Conservation (phyloP, 2,329 filamentous ascomycete genomes). For the Orbilia brochopaga region DNA sequence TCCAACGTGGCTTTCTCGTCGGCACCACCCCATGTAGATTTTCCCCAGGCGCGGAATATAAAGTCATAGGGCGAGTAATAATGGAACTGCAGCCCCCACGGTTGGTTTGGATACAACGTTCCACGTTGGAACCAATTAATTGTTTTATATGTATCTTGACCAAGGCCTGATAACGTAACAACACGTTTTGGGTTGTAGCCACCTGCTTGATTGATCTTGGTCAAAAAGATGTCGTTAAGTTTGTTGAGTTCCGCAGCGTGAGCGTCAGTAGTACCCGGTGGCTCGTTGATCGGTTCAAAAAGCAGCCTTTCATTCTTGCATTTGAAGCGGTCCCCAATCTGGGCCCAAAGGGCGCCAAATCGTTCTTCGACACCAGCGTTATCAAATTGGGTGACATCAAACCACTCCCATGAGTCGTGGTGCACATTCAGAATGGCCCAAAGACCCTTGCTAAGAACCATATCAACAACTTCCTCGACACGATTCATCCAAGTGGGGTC, state of each 20-base stretch:
- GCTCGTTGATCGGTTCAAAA: constrained; percentile 68
- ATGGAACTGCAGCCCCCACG: constrained; percentile 68
- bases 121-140: constrained; percentile 64
- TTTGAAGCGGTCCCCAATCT: constrained; percentile 57
- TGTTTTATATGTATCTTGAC: constrained; percentile 64
- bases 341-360: constrained; percentile 65
- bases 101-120: constrained; percentile 62
- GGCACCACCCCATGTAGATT: constrained; percentile 67
- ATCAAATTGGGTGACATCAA: constrained; percentile 60
- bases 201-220: constrained; percentile 64
- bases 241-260: constrained; percentile 64
- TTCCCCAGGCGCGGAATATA: constrained; percentile 63
- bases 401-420: constrained; percentile 69
- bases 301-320: constrained; percentile 65
- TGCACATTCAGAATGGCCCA: constrained; percentile 67
- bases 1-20: constrained; percentile 63
- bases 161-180: constrained; percentile 64
- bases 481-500: constrained; percentile 65
- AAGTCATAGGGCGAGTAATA: constrained; percentile 67
- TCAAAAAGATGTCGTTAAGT: constrained; percentile 65
- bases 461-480: constrained; percentile 66
- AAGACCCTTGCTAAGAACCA: constrained; percentile 63
- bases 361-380: constrained; percentile 62
- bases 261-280: constrained; percentile 63
- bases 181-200: constrained; percentile 66